Conservation (phyloP, 805 yeast genomes). For the Kodamaea hsintzibuensis region DNA sequence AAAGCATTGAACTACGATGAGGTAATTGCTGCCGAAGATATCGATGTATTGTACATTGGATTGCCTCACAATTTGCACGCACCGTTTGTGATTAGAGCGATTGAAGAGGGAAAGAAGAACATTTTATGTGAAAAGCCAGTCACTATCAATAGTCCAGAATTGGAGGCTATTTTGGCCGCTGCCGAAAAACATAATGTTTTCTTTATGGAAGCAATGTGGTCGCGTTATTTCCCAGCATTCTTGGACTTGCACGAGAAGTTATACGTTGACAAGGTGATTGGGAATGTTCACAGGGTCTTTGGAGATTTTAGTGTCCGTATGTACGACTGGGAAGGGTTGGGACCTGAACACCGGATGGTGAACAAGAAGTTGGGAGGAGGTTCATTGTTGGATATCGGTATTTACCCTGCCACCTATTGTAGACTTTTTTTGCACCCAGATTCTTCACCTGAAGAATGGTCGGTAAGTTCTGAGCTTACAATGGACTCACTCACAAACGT, state of each 20-base stretch:
- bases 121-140: constrained; percentile 59
- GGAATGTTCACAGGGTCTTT: constrained; percentile 45
- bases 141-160: constrained; percentile 48
- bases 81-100: constrained; percentile 43
- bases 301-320: constrained; percentile 44
- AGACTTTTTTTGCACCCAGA: constrained; percentile 20
- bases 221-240: constrained; percentile 51
- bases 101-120: constrained; percentile 48
- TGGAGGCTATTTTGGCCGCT: constrained; percentile 39
- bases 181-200: constrained; percentile 47
- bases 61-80: constrained; percentile 56
- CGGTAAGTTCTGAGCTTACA: constrained; percentile 29
- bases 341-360: constrained; percentile 43
- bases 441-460: constrained; percentile 13
- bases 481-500: constrained; percentile 32
- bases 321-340: constrained; percentile 20
- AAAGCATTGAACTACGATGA: constrained; percentile 40
- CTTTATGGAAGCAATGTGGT: constrained; percentile 64
- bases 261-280: constrained; percentile 44
- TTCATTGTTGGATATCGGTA: constrained; percentile 55
- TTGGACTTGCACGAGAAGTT: constrained; percentile 33
- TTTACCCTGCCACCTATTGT: constrained; percentile 49
- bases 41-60: constrained; percentile 55
- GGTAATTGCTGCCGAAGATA: constrained; percentile 39
- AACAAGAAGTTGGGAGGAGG: constrained; percentile 51